Base-by-base conservation (phyloP, 2,329 filamentous ascomycete genomes). In the Graphiopsis chlorocephala region DNA sequence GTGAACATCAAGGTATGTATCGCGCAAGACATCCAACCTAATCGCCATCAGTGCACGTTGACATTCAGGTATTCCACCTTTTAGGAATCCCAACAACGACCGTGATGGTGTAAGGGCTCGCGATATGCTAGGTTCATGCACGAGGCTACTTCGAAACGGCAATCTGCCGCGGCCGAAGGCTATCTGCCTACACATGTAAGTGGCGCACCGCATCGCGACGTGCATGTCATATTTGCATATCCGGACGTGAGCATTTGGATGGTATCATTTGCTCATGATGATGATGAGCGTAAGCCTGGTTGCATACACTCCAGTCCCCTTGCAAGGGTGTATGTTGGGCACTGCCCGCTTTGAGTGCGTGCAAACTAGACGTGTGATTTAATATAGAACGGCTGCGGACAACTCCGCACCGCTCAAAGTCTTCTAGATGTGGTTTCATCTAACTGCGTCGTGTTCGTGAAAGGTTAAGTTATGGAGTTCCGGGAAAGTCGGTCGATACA, bases 91-190 rank as follows among this genome's bases (percentile, higher is more conserved):
- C 53, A 53, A 53, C 50, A 4, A 53, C 14, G 17, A 53, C 53
- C 53, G n/a, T 56, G 53, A 56, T 56, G 53, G 53, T 56, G 53
- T 56, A 56, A 25, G 53, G 31, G 29, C 53, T 31, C 38, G 53
- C 20, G 38, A 56, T 12, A 35, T 56, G 31, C 31, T 38, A 56
- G 31, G 53, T 56, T 56, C 53, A 56, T 56, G 53, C 53, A 56
- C 28, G 53, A 56, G 28, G 26, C 8, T 31, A 53, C 50, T 53
- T 53, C n/a, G 50, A 31, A 12, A 45, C 38, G n/a, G n/a, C n/a
- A 7, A 28, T 50, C 14, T 50, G 26, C 50, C 50, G 50, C 50
- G 50, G 50, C 50, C 29, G 20, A 14, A 20, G 17, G n/a, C 17
- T 14, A 10, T 25, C 52, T 23, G 52, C 52, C 12, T n/a, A n/a